Evolutionary conservation across 2,329 filamentous ascomycete genomes (phyloP).

Genomic region (Aspergillus piperis): DNA sequence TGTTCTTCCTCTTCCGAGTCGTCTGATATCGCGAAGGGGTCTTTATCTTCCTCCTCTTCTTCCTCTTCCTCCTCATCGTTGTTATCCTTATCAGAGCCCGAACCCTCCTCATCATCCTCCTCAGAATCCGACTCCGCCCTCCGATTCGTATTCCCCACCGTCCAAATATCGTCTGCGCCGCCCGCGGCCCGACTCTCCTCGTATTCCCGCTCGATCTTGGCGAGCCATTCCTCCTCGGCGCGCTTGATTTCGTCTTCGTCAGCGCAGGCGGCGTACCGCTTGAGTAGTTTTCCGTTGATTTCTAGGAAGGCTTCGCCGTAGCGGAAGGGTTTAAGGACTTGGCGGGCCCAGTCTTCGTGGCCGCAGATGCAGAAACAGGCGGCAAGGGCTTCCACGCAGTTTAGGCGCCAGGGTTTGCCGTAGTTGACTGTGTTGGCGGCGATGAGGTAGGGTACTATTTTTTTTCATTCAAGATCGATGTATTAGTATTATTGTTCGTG

Average conservation of each 20-base stretch:
- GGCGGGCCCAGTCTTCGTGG: constrained; percentile 84
- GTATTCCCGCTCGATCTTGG: constrained; percentile 86
- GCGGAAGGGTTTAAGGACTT: constrained; percentile 78
- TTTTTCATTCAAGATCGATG: neutral
- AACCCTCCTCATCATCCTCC: constrained; percentile 54
- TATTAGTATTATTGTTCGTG: too few relatives aligned
- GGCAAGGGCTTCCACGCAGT: constrained; percentile 92
- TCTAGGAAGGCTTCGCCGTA: constrained; percentile 88
- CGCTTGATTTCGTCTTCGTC: constrained; percentile 81
- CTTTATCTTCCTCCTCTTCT: constrained; percentile 53
- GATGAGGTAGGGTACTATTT: constrained; percentile 80
- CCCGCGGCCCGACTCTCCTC: constrained; percentile 68
- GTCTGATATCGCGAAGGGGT: constrained; percentile 76
- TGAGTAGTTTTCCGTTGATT: constrained; percentile 82
- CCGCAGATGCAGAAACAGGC: constrained; percentile 94
- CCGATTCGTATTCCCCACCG: constrained; percentile 84
- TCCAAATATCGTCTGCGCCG: constrained; percentile 69
- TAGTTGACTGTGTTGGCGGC: constrained; percentile 98
- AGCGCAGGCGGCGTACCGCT: constrained; percentile 79
- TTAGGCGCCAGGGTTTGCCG: constrained; percentile 89
- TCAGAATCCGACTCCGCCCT: constrained; percentile 55
- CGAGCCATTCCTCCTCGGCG: constrained; percentile 84
- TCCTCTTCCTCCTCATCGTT: constrained; percentile 49
- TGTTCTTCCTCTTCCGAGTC: constrained; percentile 80
- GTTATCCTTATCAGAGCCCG: constrained; percentile 49